These are phyloP conservation scores for Kappamyces sp. DNA, from an alignment of 192 early-diverging fungal genomes.

Conservation along the genomic window DNA sequence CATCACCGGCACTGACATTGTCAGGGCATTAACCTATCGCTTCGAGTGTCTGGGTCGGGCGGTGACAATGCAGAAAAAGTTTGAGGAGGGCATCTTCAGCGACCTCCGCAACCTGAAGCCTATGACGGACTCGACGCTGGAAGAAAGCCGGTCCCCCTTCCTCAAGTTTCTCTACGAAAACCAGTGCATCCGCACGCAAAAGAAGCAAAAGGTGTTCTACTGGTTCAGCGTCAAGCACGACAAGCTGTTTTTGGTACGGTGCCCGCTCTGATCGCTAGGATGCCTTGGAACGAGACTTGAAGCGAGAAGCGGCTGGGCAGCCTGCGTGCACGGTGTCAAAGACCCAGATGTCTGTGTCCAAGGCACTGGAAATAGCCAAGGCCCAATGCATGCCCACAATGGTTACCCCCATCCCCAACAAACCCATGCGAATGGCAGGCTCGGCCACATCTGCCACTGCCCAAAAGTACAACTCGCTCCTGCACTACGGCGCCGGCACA, in stretches of 20 bases:
- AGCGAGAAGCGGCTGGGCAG: constrained; percentile 80
- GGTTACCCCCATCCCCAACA: constrained; percentile 48
- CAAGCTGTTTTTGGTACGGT: constrained; percentile 66
- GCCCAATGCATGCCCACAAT: constrained; percentile 65
- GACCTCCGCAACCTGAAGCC: constrained; percentile 94
- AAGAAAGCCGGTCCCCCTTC: constrained; percentile 89
- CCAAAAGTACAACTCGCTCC: constrained; percentile 29
- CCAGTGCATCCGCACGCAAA: constrained; percentile 95
- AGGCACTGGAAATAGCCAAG: constrained; percentile 39
- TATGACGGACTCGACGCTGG: constrained; percentile 84
- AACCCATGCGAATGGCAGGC: constrained; percentile 27
- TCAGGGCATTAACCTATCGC: constrained; percentile 80
- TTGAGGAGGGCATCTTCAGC: constrained; percentile 97
- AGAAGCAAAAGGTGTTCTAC: constrained; percentile 99
- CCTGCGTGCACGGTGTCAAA: constrained; percentile 74
- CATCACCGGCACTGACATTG: constrained; percentile 96
- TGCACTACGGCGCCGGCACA: constrained; percentile 23
- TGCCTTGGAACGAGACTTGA: constrained; percentile 92
- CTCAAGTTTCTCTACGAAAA: constrained; percentile 92
- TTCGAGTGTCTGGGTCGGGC: constrained; percentile 87
- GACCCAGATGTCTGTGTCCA: constrained; percentile 23
- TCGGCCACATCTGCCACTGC: constrained; percentile 29
- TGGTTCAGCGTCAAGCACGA: constrained; percentile 96
- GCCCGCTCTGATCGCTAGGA: constrained; percentile 45
- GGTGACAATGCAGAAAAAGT: constrained; percentile 77